A percentile compares a stretch with the other conserved stretches of the same genome.
Conservation (phyloP, 2,329 filamentous ascomycete genomes). For the Fusarium incarnatum region DNA sequence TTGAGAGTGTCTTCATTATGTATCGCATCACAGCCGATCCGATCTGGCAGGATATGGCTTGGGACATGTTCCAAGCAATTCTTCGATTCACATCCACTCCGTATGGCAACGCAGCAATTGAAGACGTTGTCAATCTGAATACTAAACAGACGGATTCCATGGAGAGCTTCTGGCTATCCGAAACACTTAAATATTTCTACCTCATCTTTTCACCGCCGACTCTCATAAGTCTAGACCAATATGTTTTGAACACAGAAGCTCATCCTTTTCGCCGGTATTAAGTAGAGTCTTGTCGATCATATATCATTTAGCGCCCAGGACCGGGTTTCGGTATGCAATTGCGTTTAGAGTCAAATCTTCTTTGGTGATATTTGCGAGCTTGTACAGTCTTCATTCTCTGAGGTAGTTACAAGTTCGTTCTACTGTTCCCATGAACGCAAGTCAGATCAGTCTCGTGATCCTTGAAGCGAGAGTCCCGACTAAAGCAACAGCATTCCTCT, state of each 20-base stretch:
- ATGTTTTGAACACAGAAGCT: constrained; percentile 68
- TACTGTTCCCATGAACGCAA: background rate
- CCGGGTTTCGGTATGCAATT: background rate
- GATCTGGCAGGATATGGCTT: constrained; percentile 63
- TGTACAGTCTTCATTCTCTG: background rate
- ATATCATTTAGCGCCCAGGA: background rate
- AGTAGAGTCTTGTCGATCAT: background rate
- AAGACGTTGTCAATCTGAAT: constrained; percentile 54
- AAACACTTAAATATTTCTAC: constrained; percentile 82
- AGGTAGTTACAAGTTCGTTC: background rate
- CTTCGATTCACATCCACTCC: constrained; percentile 59
- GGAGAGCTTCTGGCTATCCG: constrained; percentile 79
- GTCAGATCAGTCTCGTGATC: background rate
- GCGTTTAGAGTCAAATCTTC: background rate
- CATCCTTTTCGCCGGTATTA: constrained; percentile 55
- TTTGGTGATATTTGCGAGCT: background rate
- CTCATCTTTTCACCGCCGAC: constrained; percentile 74
- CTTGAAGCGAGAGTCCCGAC: rapidly evolving
- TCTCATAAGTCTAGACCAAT: constrained; percentile 75
- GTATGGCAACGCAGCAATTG: constrained; percentile 61
- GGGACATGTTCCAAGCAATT: constrained; percentile 64
- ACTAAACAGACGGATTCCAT: constrained; percentile 66
- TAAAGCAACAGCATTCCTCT: background rate
- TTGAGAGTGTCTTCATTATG: constrained; percentile 62
- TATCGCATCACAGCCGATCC: constrained; percentile 62